Evolutionary conservation across 495 filamentous ascomycete genomes (phyloP).

Genomic region (Hypoxylon rickii): DNA sequence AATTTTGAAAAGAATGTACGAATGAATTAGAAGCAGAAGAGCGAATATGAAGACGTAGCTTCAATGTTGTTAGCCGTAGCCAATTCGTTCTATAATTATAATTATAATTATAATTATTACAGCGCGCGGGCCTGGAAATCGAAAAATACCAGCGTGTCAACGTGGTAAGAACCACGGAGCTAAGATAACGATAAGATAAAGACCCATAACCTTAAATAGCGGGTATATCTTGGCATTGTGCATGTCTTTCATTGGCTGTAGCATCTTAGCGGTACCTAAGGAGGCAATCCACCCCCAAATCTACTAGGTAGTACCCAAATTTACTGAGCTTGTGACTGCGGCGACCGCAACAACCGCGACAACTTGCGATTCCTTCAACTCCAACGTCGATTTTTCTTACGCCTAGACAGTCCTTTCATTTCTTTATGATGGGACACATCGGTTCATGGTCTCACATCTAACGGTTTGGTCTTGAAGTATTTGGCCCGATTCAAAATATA

Average conservation of each 20-base stretch:
- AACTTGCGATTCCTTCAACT: not conserved
- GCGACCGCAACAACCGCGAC: too few relatives aligned
- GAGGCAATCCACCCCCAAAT: conserved; percentile 14
- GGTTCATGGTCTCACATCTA: too few relatives aligned
- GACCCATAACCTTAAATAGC: conserved; percentile 26
- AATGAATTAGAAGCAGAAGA: too few relatives aligned
- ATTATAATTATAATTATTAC: too few relatives aligned
- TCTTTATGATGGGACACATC: too few relatives aligned
- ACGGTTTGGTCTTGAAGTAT: not conserved
- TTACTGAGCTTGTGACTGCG: conserved; percentile 1
- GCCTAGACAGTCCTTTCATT: too few relatives aligned
- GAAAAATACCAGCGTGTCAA: conserved; percentile 34
- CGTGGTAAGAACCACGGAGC: conserved; percentile 25
- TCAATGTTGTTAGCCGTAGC: too few relatives aligned
- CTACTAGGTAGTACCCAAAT: too few relatives aligned
- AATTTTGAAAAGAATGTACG: too few relatives aligned
- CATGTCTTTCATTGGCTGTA: conserved; percentile 13
- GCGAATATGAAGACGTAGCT: too few relatives aligned
- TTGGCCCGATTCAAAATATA: not conserved
- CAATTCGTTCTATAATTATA: too few relatives aligned
- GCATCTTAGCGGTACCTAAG: not conserved
- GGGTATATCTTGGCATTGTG: conserved; percentile 3
- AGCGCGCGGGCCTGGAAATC: not conserved
- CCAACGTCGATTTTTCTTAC: not conserved
- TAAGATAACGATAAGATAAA: conserved; percentile 29